Conservation (phyloP, 768 basidiomycete genomes). For the Cystobasidium onofrii region DNA sequence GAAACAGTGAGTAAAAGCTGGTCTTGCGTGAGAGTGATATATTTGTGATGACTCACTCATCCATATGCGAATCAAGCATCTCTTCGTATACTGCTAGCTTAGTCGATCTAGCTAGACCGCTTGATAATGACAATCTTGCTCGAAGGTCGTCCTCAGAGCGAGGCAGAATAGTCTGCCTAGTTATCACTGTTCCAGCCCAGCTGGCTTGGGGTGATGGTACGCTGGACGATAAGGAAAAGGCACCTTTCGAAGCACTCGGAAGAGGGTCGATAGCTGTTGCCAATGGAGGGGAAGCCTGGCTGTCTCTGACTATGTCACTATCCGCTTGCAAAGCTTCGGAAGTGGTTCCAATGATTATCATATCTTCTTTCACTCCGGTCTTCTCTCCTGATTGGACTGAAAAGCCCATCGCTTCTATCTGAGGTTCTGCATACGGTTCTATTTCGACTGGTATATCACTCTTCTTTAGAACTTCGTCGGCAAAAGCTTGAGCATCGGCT, state of each 20-base stretch:
- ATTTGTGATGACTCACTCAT: conserved; percentile 34
- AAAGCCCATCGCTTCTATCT: conserved; percentile 40
- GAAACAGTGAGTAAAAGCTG: conserved; percentile 15
- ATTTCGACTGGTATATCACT: conserved; percentile 35
- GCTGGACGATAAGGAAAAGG: background rate
- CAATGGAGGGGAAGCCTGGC: background rate
- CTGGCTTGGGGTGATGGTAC: background rate
- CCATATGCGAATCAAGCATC: conserved; percentile 38
- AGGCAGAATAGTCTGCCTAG: background rate
- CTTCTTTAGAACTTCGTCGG: conserved; percentile 32
- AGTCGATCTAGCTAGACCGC: conserved; percentile 38
- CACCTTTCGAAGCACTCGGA: background rate
- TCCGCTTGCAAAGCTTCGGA: conserved; percentile 24
- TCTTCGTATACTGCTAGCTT: conserved; percentile 43
- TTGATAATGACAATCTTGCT: conserved; percentile 38
- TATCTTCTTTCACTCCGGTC: background rate
- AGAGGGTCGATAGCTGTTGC: conserved; percentile 24
- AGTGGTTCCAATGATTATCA: background rate
- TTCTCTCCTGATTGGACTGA: background rate
- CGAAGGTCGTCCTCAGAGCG: conserved; percentile 36
- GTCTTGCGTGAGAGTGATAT: conserved; percentile 21
- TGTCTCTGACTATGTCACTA: background rate
- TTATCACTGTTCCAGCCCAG: background rate
- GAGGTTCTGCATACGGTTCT: conserved; percentile 36
- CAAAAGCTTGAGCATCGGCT: background rate